These are phyloP conservation scores for Alternaria sp. DNA, from an alignment of 2,329 filamentous ascomycete genomes.

Conservation along the genomic window DNA sequence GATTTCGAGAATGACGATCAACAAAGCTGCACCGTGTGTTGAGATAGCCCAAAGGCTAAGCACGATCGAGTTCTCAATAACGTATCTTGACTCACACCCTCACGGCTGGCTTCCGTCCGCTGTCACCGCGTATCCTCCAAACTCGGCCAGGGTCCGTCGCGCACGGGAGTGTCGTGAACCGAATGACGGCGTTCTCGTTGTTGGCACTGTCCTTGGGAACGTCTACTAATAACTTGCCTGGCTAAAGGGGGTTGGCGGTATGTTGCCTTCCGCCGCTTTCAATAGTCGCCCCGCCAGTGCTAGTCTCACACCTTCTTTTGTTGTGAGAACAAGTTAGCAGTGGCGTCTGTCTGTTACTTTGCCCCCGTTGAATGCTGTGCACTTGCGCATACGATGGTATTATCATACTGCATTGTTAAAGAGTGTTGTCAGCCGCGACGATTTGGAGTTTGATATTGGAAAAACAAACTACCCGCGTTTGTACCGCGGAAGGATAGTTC, in stretches of 20 bases:
- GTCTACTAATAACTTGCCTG: neutral
- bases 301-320: neutral
- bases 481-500: neutral
- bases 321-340: neutral
- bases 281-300: neutral
- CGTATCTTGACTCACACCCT: neutral
- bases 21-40: neutral
- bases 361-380: neutral
- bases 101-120: neutral
- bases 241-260: neutral
- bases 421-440: neutral
- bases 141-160: neutral
- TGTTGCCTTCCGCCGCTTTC: neutral
- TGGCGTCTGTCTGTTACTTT: neutral
- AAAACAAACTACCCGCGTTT: neutral
- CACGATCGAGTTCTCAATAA: neutral
- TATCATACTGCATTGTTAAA: neutral
- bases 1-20: neutral
- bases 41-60: neutral
- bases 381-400: neutral
- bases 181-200: neutral
- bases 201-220: neutral
- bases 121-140: neutral
- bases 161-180: neutral
- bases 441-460: neutral